Evolutionary conservation across 768 basidiomycete species (phyloP).

Genomic region (Filobasidium floriforme): DNA sequence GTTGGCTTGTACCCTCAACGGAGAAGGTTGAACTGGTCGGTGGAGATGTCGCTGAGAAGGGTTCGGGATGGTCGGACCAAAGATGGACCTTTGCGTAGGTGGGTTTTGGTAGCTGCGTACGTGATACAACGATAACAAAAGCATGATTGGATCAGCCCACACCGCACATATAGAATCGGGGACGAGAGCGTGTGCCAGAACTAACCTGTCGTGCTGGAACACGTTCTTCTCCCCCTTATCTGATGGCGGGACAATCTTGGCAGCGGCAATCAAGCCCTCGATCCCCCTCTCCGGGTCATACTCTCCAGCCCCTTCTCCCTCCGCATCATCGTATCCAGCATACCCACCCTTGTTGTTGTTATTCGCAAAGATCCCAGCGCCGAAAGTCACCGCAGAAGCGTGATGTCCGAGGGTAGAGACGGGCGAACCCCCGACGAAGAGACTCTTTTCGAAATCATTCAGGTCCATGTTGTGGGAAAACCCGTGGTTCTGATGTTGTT

Average conservation of each 20-base stretch:
- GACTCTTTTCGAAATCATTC: slow-evolving; percentile 10
- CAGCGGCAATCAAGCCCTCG: slow-evolving; percentile 48
- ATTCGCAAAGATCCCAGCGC: slow-evolving; percentile 64
- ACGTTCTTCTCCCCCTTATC: slow-evolving; percentile 55
- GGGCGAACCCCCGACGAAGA: slow-evolving; percentile 34
- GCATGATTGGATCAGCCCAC: too few species aligned
- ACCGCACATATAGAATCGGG: too few species aligned
- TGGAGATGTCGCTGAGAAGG: slow-evolving; percentile 12
- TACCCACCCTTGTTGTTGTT: slow-evolving; percentile 35
- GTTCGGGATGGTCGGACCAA: not conserved
- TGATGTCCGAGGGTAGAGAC: slow-evolving; percentile 82
- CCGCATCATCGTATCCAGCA: not conserved
- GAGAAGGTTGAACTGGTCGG: slow-evolving; percentile 22
- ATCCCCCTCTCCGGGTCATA: slow-evolving; percentile 62
- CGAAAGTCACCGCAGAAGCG: slow-evolving; percentile 77
- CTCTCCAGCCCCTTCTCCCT: slow-evolving; percentile 62
- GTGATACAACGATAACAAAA: not conserved
- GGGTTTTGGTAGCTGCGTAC: not conserved
- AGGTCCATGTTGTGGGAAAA: not conserved
- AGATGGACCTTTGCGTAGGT: not conserved
- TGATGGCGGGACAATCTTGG: slow-evolving; percentile 46
- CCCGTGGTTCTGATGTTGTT: not conserved
- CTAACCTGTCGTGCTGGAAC: not conserved
- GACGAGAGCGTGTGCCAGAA: too few species aligned
- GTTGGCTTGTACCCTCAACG: slow-evolving; percentile 9